These are phyloP conservation scores for Brasenia schreberi DNA, from an alignment of 164 flowering plant genomes.

Conservation along the genomic window DNA sequence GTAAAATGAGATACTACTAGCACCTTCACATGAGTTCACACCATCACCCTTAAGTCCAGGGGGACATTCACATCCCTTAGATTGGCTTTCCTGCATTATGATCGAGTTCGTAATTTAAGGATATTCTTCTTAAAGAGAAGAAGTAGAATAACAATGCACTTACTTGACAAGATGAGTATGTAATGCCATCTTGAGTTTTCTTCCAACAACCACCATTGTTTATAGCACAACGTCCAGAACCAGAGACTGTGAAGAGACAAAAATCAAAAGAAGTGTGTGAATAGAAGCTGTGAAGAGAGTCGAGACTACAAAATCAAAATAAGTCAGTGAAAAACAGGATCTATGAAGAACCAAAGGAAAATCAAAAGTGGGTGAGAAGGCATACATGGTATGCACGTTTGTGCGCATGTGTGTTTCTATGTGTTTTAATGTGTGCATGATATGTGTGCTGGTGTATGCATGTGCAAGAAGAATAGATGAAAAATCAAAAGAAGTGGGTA, in stretches of 20 bases:
- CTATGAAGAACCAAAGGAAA: no score
- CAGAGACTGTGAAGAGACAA: conserved; percentile 48
- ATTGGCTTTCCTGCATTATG: conserved; percentile 43
- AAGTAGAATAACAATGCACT: conserved; percentile 9
- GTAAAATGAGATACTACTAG: background rate
- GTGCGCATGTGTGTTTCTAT: no score
- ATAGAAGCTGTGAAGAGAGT: no score
- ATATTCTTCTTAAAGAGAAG: background rate
- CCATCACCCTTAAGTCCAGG: conserved; percentile 94
- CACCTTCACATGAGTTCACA: conserved; percentile 72
- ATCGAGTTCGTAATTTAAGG: background rate
- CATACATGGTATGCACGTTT: no score
- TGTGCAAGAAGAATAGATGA: no score
- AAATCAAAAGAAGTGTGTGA: no score
- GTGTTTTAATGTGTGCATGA: no score
- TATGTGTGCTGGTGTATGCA: no score
- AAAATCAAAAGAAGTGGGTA: no score
- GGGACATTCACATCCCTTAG: conserved; percentile 79
- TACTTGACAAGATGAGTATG: conserved; percentile 81
- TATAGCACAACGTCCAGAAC: conserved; percentile 68
- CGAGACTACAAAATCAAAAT: no score
- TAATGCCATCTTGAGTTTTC: conserved; percentile 41
- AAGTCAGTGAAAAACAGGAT: no score
- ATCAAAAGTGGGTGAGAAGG: no score
- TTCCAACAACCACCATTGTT: conserved; percentile 99